These are phyloP conservation scores for Verticillium dahliae DNA, from an alignment of 2,329 filamentous ascomycete species.

Conservation along the genomic window DNA sequence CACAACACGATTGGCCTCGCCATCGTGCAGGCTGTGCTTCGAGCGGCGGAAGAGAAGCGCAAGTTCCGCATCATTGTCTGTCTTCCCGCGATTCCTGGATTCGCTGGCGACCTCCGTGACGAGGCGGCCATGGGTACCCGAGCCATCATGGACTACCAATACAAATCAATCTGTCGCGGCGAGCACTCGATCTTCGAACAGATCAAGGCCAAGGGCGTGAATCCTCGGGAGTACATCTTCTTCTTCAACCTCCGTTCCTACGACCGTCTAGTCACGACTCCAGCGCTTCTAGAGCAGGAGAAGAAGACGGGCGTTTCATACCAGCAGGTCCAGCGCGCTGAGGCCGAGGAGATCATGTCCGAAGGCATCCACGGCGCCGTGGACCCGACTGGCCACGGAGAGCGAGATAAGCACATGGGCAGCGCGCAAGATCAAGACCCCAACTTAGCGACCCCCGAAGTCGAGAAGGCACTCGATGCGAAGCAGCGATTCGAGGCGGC, in stretches of 20 bases:
- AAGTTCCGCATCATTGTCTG: conserved; percentile 89
- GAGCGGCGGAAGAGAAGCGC: conserved; percentile 71
- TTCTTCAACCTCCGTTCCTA: conserved; percentile 92
- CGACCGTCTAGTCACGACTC: conserved; percentile 82
- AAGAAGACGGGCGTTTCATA: conserved; percentile 78
- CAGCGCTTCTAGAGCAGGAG: conserved; percentile 66
- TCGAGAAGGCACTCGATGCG: conserved; percentile 34
- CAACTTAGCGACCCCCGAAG: conserved; percentile 17
- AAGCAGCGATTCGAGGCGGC: conserved; percentile 48
- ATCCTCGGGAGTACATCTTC: conserved; percentile 78
- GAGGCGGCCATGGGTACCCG: conserved; percentile 78
- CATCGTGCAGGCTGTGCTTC: conserved; percentile 85
- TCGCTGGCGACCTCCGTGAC: conserved; percentile 82
- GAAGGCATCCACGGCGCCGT: conserved; percentile 58
- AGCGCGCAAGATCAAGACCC: conserved; percentile 23
- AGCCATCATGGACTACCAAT: conserved; percentile 98
- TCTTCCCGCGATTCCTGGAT: conserved; percentile 88
- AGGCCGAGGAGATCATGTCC: conserved; percentile 84
- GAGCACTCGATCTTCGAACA: conserved; percentile 85
- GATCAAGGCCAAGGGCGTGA: conserved; percentile 64
- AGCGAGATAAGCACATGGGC: conserved; percentile 44
- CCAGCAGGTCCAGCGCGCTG: conserved; percentile 76
- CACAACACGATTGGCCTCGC: conserved; percentile 82
- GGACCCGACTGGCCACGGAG: conserved; percentile 24
- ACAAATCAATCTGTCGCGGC: conserved; percentile 89